phyloP scores from a whole-genome alignment of 352 stramenopile genomes.

The Pythium inflatum region DNA sequence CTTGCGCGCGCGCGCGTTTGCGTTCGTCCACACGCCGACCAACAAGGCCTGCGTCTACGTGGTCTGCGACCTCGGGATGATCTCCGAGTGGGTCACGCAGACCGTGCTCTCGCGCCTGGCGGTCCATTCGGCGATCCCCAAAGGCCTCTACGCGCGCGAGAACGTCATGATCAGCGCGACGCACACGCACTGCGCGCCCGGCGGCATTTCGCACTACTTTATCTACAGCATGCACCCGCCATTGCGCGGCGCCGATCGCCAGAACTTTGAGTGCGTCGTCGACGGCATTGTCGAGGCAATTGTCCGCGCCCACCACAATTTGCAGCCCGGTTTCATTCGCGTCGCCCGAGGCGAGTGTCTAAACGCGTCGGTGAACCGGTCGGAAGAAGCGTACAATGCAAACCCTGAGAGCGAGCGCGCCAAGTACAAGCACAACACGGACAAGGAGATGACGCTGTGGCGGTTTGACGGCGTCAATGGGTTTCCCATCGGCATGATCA shows the following conservation, averaged over 20 bases:
- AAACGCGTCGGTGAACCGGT: slow-evolving; percentile 88
- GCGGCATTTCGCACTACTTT: slow-evolving; percentile 91
- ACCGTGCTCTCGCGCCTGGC: slow-evolving; percentile 69
- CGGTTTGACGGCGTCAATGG: slow-evolving; percentile 81
- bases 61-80: slow-evolving; percentile 88
- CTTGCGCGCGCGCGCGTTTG: slow-evolving; percentile 80
- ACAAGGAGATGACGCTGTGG: slow-evolving; percentile 93
- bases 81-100: slow-evolving; percentile 88
- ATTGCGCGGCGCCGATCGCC: slow-evolving; percentile 64
- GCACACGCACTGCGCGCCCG: slow-evolving; percentile 91
- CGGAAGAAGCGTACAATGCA: slow-evolving; percentile 85
- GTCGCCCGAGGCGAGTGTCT: slow-evolving; percentile 69
- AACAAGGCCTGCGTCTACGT: slow-evolving; percentile 78
- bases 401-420: slow-evolving; percentile 85
- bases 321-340: slow-evolving; percentile 66
- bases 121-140: slow-evolving; percentile 45
- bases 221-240: slow-evolving; percentile 89
- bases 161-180: slow-evolving; percentile 92
- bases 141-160: slow-evolving; percentile 54
- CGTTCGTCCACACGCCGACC: slow-evolving; percentile 51
- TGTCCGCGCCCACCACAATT: slow-evolving; percentile 72
- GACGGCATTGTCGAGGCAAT: slow-evolving; percentile 86
- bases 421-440: slow-evolving; percentile 83
- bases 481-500: slow-evolving; percentile 90
- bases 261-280: slow-evolving; percentile 93